Conservation (phyloP, 306 rosid genomes). For the Sicyos baderoa region DNA sequence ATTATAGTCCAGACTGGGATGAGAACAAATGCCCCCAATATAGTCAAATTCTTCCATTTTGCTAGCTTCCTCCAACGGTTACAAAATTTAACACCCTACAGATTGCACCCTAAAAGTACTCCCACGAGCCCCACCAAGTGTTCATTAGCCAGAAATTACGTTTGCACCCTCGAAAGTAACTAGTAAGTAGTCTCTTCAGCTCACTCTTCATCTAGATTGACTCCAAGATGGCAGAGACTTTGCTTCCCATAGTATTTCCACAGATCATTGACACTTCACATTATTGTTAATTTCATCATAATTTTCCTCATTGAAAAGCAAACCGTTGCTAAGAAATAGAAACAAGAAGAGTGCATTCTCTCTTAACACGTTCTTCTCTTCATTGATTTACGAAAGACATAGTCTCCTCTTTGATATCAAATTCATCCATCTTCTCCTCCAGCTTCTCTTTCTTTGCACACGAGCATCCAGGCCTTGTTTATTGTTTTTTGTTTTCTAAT, state of each 20-base stretch:
- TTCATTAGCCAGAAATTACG: too few species aligned
- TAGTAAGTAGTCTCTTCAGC: background rate
- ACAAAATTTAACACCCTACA: too few species aligned
- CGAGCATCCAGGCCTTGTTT: too few species aligned
- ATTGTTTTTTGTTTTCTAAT: background rate
- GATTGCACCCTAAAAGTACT: too few species aligned
- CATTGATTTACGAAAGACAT: too few species aligned
- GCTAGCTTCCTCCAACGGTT: too few species aligned
- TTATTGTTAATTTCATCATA: background rate
- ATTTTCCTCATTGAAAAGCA: background rate
- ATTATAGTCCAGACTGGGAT: too few species aligned
- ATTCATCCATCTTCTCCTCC: background rate
- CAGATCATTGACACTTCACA: background rate
- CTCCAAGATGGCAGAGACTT: background rate
- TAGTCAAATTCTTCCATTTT: too few species aligned
- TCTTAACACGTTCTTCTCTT: background rate
- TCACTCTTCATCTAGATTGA: background rate
- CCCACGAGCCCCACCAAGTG: too few species aligned
- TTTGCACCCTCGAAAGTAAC: background rate
- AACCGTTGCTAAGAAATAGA: too few species aligned
- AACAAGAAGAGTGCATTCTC: background rate
- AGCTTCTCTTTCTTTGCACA: too few species aligned
- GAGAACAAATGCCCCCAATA: too few species aligned
- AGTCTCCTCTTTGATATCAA: background rate
- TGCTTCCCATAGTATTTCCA: background rate